These are phyloP conservation scores for Stellera chamaejasme DNA, from an alignment of 345 rosid genomes.

Conservation along the genomic window DNA sequence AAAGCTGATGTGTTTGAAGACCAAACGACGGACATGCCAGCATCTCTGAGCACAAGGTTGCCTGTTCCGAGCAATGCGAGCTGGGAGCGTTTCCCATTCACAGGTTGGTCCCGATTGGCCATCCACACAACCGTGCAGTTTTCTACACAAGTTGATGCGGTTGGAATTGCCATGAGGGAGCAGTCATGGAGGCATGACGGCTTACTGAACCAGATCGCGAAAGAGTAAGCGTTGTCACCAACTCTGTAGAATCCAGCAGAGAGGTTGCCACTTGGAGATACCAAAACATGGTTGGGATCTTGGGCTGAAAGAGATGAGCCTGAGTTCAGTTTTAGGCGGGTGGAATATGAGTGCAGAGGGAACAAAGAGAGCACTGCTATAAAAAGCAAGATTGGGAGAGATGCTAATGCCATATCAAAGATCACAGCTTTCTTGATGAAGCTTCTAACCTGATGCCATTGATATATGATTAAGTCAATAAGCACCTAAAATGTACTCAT, in stretches of 20 bases:
- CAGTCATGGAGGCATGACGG: not conserved
- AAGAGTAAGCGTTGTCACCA: slow-evolving; percentile 24
- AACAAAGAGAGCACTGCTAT: not conserved
- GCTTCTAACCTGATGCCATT: no score
- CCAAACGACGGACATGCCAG: slow-evolving; percentile 3
- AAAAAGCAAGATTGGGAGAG: no score
- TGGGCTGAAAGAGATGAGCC: slow-evolving; percentile 27
- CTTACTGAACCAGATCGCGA: slow-evolving; percentile 20
- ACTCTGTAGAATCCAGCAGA: slow-evolving; percentile 22
- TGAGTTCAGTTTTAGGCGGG: slow-evolving; percentile 1
- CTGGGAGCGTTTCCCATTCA: slow-evolving; percentile 22
- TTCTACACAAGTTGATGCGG: not conserved
- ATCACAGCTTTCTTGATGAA: no score
- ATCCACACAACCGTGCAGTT: slow-evolving; percentile 24
- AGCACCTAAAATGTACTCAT: no score
- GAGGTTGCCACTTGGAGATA: slow-evolving; percentile 15
- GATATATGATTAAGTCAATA: no score
- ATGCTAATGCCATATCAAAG: no score
- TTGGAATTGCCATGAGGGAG: no score
- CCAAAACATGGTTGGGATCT: slow-evolving; percentile 9
- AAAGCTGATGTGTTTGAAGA: not conserved
- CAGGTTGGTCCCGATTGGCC: slow-evolving; percentile 26
- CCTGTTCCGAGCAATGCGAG: slow-evolving; percentile 10
- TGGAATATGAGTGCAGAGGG: not conserved
- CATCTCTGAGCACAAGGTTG: slow-evolving; percentile 19